These are phyloP conservation scores for Plasmodium gonderi DNA, from an alignment of 169 alveolate species.

Conservation along the genomic window DNA sequence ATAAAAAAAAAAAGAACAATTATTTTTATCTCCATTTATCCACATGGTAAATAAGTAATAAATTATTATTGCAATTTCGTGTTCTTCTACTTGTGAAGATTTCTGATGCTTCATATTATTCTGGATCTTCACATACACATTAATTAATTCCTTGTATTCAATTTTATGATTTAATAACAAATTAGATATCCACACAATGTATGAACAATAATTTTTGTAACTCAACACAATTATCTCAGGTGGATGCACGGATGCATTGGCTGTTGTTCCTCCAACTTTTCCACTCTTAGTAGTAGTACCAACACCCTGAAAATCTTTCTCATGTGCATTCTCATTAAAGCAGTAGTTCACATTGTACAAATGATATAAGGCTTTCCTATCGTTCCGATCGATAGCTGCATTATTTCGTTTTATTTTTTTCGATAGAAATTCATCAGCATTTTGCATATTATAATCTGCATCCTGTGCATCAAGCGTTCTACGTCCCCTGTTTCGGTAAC, in stretches of 20 bases:
- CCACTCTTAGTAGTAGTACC: background rate
- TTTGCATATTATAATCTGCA: background rate
- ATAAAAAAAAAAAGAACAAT: slow-evolving; percentile 42
- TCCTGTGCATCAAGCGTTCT: background rate
- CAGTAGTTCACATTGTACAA: slow-evolving; percentile 53
- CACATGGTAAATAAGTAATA: slow-evolving; percentile 70
- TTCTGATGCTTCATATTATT: slow-evolving; percentile 33
- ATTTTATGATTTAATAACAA: slow-evolving; percentile 52
- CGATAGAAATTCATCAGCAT: background rate
- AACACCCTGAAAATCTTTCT: background rate
- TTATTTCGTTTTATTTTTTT: background rate
- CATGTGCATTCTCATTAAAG: background rate
- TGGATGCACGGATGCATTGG: background rate
- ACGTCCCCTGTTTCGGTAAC: background rate
- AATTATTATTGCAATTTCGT: slow-evolving; percentile 41
- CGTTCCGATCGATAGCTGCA: slow-evolving; percentile 27
- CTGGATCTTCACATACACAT: slow-evolving; percentile 46
- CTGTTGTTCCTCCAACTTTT: background rate
- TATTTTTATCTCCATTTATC: slow-evolving; percentile 68
- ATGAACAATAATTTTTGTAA: slow-evolving; percentile 62
- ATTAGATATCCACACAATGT: slow-evolving; percentile 55
- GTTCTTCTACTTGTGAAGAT: slow-evolving; percentile 28
- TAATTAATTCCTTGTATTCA: slow-evolving; percentile 48
- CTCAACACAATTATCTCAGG: slow-evolving; percentile 48
- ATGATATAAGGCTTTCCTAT: slow-evolving; percentile 45